These are phyloP conservation scores for Epichloe sp. DNA, from an alignment of 2,329 filamentous ascomycete species.

Conservation along the genomic window DNA sequence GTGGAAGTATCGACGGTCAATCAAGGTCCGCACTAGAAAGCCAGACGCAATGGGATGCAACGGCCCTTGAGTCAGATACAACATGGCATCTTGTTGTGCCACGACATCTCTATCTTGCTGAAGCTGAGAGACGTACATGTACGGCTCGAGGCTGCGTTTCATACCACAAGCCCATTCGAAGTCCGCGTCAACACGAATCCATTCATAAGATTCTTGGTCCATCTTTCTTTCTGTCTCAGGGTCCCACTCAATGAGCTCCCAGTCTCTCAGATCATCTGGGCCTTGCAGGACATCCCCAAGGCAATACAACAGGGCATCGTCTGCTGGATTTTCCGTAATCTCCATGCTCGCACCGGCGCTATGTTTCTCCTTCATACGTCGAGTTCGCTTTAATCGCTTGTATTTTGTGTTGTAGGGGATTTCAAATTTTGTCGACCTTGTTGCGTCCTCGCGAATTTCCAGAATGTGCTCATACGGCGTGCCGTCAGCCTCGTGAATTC, in stretches of 20 bases:
- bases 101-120: constrained; percentile 96
- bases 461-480: constrained; percentile 98
- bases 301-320: constrained; percentile 80
- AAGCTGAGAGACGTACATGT: constrained; percentile 96
- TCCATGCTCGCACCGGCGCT: constrained; percentile 45
- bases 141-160: constrained; percentile 68
- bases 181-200: constrained; percentile 95
- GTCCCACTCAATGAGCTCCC: constrained; percentile 81
- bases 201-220: constrained; percentile 94
- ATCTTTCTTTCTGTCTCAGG: constrained; percentile 79
- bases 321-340: constrained; percentile 49
- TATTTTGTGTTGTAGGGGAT: constrained; percentile 99
- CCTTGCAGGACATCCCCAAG: constrained; percentile 81
- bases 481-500: constrained; percentile 95
- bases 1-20: constrained; percentile 87
- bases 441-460: constrained; percentile 77
- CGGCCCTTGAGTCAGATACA: constrained; percentile 54
- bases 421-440: constrained; percentile 65
- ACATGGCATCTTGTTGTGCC: constrained; percentile 65
- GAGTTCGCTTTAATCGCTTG: constrained; percentile 85
- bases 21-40: constrained; percentile 75
- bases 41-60: constrained; percentile 76
- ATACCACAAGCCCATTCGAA: constrained; percentile 95
- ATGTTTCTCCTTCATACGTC: constrained; percentile 65
- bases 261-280: constrained; percentile 68